Base-by-base conservation (phyloP, 192 early-diverging fungal species). In the Diversispora epigaea region DNA sequence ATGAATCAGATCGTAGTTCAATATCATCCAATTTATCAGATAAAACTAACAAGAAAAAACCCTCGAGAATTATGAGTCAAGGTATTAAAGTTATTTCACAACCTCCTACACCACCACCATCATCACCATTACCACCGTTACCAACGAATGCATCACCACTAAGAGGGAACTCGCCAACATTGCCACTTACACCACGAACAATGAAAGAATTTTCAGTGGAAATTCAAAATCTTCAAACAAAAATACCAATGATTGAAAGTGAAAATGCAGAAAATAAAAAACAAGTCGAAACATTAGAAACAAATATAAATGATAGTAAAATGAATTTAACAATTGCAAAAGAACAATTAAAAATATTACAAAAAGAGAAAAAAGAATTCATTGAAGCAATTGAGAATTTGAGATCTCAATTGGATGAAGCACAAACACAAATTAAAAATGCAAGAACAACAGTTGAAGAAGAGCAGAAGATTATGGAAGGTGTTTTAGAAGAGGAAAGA, bases 271-370 rank as follows among this genome's bases (percentile, higher is more conserved):
- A 80, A 43, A 73, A 72, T 55, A 76, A 77, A 49, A 75, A 82
- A 49, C 17, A 25, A 4, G 63, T 80, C 6, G 63, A 77, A 21
- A 55, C 76, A 4, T 70, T 88, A 14, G 85, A 88, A 68, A 47
- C 78, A 10, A 77, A 83, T 7, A 58, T 88, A 3, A 76, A 78
- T 0, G 79, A 83, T 19, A 75, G 80, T 3, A 85, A 88, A 61
- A 76, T 65, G 4, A 72, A 76, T 1, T 63, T 84, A n/a, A 69
- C 78, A 61, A 70, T 75, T 39, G 77, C 77, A 12, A 81, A 77
- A 21, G 73, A 79, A 6, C 84, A 85, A 61, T 21, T 81, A 3
- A 76, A 77, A n/a, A 50, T 77, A 12, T 47, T 84, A 45, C 56
- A 67, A n/a, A 54, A 71, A 3, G 85, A 86, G 46, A 82, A 80